A percentile compares a stretch with the other conserved stretches of the same genome.
phyloP scores from a whole-genome alignment of 2,329 filamentous ascomycete genomes.

The Cryphonectria nitschkei region DNA sequence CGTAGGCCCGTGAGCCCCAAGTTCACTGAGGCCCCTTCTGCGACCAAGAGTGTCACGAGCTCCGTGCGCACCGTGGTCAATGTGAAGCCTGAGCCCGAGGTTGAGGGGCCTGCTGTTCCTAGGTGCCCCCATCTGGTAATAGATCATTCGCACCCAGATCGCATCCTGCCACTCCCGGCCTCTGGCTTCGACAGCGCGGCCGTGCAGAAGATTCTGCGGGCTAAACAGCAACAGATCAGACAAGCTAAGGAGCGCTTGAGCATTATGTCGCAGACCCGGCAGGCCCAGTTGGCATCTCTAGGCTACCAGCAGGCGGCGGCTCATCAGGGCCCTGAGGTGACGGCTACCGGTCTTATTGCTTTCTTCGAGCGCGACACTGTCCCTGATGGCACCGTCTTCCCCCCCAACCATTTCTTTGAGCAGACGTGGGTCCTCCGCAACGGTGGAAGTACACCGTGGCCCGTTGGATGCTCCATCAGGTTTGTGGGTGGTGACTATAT shows the following conservation, averaged over 20 bases:
- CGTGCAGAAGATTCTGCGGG: background rate
- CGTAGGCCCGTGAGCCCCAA: constrained; percentile 47
- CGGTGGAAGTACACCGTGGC: constrained; percentile 78
- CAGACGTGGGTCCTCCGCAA: constrained; percentile 94
- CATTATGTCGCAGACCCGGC: background rate
- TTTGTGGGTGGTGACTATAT: constrained; percentile 96
- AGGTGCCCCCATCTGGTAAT: background rate
- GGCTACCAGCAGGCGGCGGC: constrained; percentile 31
- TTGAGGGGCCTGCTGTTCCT: constrained; percentile 24
- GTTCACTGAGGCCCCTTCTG: constrained; percentile 56
- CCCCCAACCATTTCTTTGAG: constrained; percentile 74
- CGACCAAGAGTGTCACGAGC: constrained; percentile 51
- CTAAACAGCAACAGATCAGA: background rate
- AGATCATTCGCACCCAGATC: background rate
- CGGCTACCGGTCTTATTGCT: constrained; percentile 45
- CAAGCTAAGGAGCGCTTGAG: background rate
- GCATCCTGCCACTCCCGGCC: constrained; percentile 1
- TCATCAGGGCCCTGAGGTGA: background rate
- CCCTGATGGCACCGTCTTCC: constrained; percentile 73
- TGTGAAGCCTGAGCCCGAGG: constrained; percentile 58
- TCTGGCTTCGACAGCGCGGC: background rate
- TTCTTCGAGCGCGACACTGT: constrained; percentile 79
- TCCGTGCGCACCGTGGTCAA: constrained; percentile 74
- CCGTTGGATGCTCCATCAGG: constrained; percentile 84
- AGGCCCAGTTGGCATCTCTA: constrained; percentile 27